Conservation (phyloP, 2,329 filamentous ascomycete genomes). For the Stagonosporopsis tanaceti region DNA sequence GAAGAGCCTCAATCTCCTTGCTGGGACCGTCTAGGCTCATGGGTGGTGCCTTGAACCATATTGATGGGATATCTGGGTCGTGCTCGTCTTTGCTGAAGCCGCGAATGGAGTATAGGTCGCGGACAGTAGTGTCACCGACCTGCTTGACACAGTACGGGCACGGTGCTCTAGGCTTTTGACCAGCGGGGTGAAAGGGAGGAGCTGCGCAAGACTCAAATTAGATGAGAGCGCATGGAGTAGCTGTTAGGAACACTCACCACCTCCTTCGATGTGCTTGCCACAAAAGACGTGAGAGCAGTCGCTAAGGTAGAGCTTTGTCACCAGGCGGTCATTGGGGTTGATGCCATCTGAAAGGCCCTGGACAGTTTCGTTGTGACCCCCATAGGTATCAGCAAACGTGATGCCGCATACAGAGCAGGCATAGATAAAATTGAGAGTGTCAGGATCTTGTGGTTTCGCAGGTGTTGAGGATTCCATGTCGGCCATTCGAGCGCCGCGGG, state of each 20-base stretch:
- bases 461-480: constrained; percentile 25
- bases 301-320: constrained; percentile 57
- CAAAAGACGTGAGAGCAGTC: constrained; percentile 60
- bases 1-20: constrained; percentile 53
- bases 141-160: constrained; percentile 56
- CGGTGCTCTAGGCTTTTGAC: constrained; percentile 50
- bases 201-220: constrained; percentile 39
- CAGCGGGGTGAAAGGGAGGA: constrained; percentile 55
- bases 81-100: constrained; percentile 53
- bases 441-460: constrained; percentile 32
- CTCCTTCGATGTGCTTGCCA: constrained; percentile 57
- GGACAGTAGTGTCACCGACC: constrained; percentile 44
- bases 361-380: constrained; percentile 46
- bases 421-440: constrained; percentile 57
- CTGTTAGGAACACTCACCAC: constrained; percentile 50
- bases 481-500: neutral
- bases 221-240: neutral
- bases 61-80: constrained; percentile 53
- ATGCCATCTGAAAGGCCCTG: constrained; percentile 49
- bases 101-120: constrained; percentile 55
- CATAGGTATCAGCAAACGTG: constrained; percentile 56
- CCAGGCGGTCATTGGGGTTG: constrained; percentile 47
- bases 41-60: constrained; percentile 57
- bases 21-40: constrained; percentile 48
- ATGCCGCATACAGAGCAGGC: constrained; percentile 58